Conservation (phyloP, 257 asterid species). For the Solanum peruvianum region DNA sequence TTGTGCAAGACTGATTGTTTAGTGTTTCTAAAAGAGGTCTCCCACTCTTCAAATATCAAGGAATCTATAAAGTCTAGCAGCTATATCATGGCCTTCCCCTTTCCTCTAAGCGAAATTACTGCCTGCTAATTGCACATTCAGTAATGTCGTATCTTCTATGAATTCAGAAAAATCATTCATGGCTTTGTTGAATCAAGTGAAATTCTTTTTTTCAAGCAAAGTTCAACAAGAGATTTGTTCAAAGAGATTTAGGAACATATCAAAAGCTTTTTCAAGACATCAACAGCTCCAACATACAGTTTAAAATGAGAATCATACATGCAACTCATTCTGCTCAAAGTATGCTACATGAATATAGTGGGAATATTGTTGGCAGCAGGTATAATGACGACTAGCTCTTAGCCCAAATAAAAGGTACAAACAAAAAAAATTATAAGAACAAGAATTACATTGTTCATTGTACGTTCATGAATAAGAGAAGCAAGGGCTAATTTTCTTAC, state of each 20-base stretch:
- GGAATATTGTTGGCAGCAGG: neutral
- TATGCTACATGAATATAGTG: neutral
- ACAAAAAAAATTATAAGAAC: neutral
- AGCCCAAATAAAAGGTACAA: neutral
- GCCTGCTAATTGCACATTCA: neutral
- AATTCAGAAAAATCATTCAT: neutral
- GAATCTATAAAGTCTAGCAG: neutral
- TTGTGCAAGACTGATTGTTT: neutral
- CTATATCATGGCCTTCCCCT: neutral
- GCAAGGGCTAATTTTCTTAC: constrained; percentile 18
- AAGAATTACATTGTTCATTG: neutral
- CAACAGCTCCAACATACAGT: neutral
- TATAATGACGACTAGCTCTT: neutral
- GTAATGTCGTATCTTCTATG: neutral
- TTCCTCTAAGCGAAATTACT: neutral
- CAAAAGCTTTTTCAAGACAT: neutral
- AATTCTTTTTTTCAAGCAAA: neutral
- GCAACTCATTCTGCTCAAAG: neutral
- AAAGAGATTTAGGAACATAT: neutral
- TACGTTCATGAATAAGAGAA: neutral
- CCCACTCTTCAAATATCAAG: neutral
- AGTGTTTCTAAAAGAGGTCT: neutral
- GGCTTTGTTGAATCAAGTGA: neutral
- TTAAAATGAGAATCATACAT: neutral
- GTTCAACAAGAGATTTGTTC: neutral